These are phyloP conservation scores for Colletotrichum endophyticum DNA, from an alignment of 2,329 filamentous ascomycete species.

Conservation along the genomic window DNA sequence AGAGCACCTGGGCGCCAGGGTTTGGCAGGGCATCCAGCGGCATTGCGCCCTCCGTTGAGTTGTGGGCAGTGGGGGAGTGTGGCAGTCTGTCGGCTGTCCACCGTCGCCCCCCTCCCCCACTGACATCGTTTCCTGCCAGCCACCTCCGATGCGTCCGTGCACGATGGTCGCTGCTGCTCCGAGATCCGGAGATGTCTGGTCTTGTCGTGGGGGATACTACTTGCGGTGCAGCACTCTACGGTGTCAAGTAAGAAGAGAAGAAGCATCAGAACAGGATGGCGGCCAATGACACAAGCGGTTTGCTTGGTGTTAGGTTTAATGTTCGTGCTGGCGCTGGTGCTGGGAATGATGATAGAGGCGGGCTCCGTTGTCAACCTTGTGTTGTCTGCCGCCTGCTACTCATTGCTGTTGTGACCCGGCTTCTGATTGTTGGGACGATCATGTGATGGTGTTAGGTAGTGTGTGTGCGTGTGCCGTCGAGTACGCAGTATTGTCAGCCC, in stretches of 20 bases:
- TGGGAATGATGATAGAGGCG: not conserved
- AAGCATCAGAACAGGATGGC: not conserved
- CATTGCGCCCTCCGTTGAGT: not conserved
- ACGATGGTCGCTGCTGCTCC: not conserved
- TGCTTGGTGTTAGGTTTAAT: not conserved
- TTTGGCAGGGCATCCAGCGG: not conserved
- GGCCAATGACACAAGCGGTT: not conserved
- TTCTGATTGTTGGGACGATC: not conserved
- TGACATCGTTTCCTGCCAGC: not conserved
- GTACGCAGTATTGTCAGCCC: not conserved
- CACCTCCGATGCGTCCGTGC: not conserved
- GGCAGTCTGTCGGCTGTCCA: not conserved
- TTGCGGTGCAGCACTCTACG: too few species aligned
- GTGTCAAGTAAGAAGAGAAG: too few species aligned
- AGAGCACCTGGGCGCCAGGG: not conserved
- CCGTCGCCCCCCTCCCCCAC: not conserved
- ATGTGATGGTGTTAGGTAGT: not conserved
- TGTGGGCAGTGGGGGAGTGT: not conserved
- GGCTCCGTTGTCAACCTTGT: not conserved
- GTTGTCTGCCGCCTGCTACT: not conserved
- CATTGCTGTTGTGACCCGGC: not conserved
- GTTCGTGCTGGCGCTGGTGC: not conserved
- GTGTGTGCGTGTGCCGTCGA: not conserved
- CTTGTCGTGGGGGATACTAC: not conserved
- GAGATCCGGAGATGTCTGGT: not conserved